Percentiles rank a stretch among this genome's conserved stretches.
phyloP scores from a whole-genome alignment of 2,329 filamentous ascomycete species.

The Aspergillus sp. region DNA sequence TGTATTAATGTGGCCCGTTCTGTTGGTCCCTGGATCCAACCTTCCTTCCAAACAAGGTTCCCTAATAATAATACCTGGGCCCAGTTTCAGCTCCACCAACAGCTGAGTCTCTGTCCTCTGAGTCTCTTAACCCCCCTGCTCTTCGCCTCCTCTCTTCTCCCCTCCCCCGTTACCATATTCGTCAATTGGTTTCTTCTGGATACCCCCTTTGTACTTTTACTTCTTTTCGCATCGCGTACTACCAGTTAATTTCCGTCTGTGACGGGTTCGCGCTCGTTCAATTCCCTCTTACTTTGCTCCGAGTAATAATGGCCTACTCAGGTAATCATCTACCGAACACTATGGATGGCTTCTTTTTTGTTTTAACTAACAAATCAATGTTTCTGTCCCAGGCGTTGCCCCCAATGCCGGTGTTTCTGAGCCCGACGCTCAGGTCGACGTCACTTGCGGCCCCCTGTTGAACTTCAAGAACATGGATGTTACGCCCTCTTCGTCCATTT shows the following conservation, averaged over 20 bases:
- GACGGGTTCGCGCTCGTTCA: conserved; percentile 4
- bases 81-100: neutral
- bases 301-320: conserved; percentile 10
- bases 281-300: neutral
- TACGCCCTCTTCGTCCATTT: conserved; percentile 44
- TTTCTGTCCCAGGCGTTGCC: conserved; percentile 14
- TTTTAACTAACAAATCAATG: neutral
- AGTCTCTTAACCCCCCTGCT: neutral
- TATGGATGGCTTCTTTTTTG: neutral
- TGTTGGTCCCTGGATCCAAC: neutral
- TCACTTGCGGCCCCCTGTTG: conserved; percentile 50
- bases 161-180: neutral
- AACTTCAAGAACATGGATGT: conserved; percentile 50
- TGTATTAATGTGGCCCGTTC: neutral
- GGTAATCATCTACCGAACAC: neutral
- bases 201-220: conserved; percentile 1
- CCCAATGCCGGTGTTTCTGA: conserved; percentile 23
- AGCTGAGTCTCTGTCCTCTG: neutral
- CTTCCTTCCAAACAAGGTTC: neutral
- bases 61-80: neutral
- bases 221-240: neutral
- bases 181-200: neutral
- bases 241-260: neutral
- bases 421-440: conserved; percentile 33
- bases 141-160: neutral